These are phyloP conservation scores for Cyanodermella asteris DNA, from an alignment of 2,329 filamentous ascomycete genomes.

Conservation along the genomic window DNA sequence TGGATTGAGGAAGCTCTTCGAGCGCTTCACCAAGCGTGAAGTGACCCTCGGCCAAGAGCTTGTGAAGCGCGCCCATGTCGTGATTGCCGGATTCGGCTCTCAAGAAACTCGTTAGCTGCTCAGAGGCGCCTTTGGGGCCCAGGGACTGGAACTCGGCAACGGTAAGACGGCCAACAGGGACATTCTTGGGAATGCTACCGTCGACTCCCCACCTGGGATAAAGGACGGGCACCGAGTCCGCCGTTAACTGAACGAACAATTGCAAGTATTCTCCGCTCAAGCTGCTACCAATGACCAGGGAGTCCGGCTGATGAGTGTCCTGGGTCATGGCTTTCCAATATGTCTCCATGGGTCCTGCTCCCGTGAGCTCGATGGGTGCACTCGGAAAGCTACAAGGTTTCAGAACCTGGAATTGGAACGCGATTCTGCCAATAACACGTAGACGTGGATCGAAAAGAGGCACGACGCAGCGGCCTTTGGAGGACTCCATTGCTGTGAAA, in stretches of 20 bases:
- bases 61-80: constrained; percentile 43
- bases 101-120: constrained; percentile 11
- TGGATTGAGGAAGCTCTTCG: constrained; percentile 47
- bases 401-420: constrained; percentile 86
- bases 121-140: constrained; percentile 16
- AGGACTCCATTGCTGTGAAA: constrained; percentile 55
- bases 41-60: constrained; percentile 51
- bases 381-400: constrained; percentile 92
- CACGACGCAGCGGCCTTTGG: constrained; percentile 59
- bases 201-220: constrained; percentile 72
- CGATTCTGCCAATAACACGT: constrained; percentile 78
- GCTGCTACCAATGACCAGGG: constrained; percentile 84
- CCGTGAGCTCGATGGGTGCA: constrained; percentile 79
- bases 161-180: constrained; percentile 61
- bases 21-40: constrained; percentile 62
- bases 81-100: constrained; percentile 13
- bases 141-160: constrained; percentile 33
- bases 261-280: constrained; percentile 88
- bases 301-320: constrained; percentile 62
- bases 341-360: constrained; percentile 95
- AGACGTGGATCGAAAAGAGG: constrained; percentile 84
- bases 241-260: constrained; percentile 77
- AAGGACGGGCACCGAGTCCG: constrained; percentile 66
- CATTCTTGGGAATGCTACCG: too few relatives aligned
- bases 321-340: constrained; percentile 99